Base-by-base conservation (phyloP, 352 stramenopile species). In the Phytophthora hybrid region DNA sequence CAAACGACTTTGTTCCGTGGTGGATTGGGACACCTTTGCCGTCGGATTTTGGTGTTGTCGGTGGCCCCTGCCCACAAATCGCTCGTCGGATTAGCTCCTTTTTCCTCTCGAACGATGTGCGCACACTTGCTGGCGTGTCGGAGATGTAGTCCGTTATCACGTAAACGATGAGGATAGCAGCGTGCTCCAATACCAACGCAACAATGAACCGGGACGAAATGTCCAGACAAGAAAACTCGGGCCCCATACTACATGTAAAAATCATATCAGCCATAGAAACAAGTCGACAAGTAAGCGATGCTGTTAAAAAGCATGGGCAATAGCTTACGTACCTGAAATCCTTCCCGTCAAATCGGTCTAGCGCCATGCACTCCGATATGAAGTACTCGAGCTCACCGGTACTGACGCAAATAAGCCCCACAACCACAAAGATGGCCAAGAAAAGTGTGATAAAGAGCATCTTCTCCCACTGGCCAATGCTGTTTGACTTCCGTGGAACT, bases 401-500 rank as follows among this genome's bases (percentile, higher is more conserved):
- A 41, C 87, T 94, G n/a, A 94, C 68, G 55, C 89, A 96, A 63
- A 96, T 94, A 1, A 96, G 85, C 0, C 89, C 87, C 21, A 94
- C 89, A 53, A 96, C 87, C 55, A 94, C 83, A 66, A 94, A 96
- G 8, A 96, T 87, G 26, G 84, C 89, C 9, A 96, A 70, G 31
- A 96, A 84, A 21, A 96, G 74, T 21, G 89, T 96, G 59, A 91
- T 93, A 53, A 93, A 93, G 2, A 96, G 75, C 75, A 93, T 93
- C 41, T 95, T 96, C 59, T 96, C 89, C 89, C 89, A 96, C 59
- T 95, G 89, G 5, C 88, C 88, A 55, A 96, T 95, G 54, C 84
- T 95, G 74, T 96, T 95, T 26, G 89, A 74, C 47, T 94, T 95
- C 16, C 88, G 85, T 9, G 89, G 89, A 39, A 96, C 88, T 3